Base-by-base conservation (phyloP, 164 flowering plant genomes). In the Nelumbo lutea region DNA sequence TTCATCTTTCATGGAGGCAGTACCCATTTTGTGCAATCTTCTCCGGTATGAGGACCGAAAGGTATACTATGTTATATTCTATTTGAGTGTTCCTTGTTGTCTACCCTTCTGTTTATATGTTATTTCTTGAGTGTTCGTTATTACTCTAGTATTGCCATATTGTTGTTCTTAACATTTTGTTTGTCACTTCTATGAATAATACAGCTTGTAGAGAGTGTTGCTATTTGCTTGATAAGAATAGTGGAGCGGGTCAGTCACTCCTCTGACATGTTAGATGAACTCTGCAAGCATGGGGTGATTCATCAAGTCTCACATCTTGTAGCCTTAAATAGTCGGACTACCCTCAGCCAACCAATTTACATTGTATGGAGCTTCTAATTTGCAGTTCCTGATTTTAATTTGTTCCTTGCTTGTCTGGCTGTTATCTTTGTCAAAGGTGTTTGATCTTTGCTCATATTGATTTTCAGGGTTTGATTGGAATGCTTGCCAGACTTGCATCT, bases 151-250 rank as follows among this genome's bases (percentile, higher is more conserved):
- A 27, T 27, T 27, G 27, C 27, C 27, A 27, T 27, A 27, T 27
- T 27, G 27, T 27, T 27, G 27, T 27, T 27, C 27, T 27, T 27
- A 27, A 27, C 27, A 27, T 27, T 27, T 27, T 27, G 27, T 53
- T 53, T 53, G n/a, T 53, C 57, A 53, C 14, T 4, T 13, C 57
- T 67, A 42, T 58, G 11, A 52, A 57, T 52, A 68, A 53, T 61
- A n/a, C 84, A 95, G 99, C 83, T 92, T 75, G 95, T 92, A 27
- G 95, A 92, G 74, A 83, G 72, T 77, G 94, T 73, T 14, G 93
- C 84, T 62, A 76, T 66, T 40, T 88, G 96, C 82, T 86, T 95
- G 72, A 86, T 83, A 14, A 85, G 77, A 74, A 88, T 95, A 63
- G 83, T 74, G 52, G 88, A 83, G 56, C 76, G 77, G 66, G 77